Base-by-base conservation (phyloP, 2,329 filamentous ascomycete genomes). In the Trichoderma aggressivum region DNA sequence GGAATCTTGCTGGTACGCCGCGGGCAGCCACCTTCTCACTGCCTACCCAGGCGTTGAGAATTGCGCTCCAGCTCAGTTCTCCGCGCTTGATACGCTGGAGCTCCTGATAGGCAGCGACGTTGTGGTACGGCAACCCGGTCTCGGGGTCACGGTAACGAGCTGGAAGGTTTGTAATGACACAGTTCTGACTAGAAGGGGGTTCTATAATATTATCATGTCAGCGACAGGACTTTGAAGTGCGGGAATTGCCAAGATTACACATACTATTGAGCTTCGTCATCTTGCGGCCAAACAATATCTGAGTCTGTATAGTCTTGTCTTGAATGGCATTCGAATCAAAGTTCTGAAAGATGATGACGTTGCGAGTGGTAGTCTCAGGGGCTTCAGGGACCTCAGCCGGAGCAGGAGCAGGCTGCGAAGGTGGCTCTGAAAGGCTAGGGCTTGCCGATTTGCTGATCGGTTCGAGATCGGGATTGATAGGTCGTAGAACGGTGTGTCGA, bases 41-140 rank as follows among this genome's bases (percentile, higher is more conserved):
- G 0, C 95, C 95, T 5, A 95, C 91, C 87, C 94, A 99, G 18
- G 91, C 92, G 7, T 93, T 94, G 34, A 97, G 81, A 75, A 96
- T 85, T 34, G 85, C 86, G 79, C 94, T 97, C 92, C 93, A 99
- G 71, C 88, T 88, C 79, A 94, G 94, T 58, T 93, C 90, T 56
- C 93, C 92, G 1, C 85, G 87, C 66, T 89, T 82, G 16, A 97
- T 86, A 70, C 91, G 89, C 76, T 93, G 91, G 59, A 98, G 91
- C 79, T 97, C 90, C 76, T 89, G 89, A 82, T 94, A 98, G 0
- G 94, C 94, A 73, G 91, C 88, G 56, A 89, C 84, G 78, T 95
- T 95, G 74, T 89, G 87, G 81, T 95, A 99, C 1, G 91, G 89
- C 18, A 98, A 86, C 0, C 93, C 92, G 0, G 95, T 98, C 75